These are phyloP conservation scores for Leptographium flavum DNA, from an alignment of 2,329 filamentous ascomycete species.

Conservation along the genomic window DNA sequence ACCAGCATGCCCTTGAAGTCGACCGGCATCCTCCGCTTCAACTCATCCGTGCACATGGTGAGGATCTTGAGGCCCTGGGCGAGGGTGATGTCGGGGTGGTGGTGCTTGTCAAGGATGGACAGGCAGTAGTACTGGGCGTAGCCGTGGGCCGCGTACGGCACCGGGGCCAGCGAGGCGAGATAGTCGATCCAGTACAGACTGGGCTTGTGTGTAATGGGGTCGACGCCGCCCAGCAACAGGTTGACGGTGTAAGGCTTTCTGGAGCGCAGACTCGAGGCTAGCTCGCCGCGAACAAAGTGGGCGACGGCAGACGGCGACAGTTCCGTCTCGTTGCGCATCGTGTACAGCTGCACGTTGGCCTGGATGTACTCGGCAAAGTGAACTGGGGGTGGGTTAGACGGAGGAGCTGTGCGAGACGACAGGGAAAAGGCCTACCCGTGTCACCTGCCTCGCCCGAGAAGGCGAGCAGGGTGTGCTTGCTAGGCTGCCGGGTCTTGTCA, in stretches of 20 bases:
- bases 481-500: conserved; percentile 89
- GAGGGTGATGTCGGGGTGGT: conserved; percentile 83
- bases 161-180: conserved; percentile 70
- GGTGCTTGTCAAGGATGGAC: conserved; percentile 95
- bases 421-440: conserved; percentile 43
- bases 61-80: conserved; percentile 86
- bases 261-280: conserved; percentile 80
- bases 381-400: conserved; percentile 38
- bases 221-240: conserved; percentile 83
- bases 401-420: background rate
- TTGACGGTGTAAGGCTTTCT: conserved; percentile 95
- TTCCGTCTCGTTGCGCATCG: conserved; percentile 92
- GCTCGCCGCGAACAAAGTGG: conserved; percentile 85
- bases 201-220: conserved; percentile 82
- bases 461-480: conserved; percentile 88
- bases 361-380: conserved; percentile 99
- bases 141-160: conserved; percentile 93
- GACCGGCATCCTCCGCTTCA: conserved; percentile 91
- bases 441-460: conserved; percentile 95
- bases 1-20: conserved; percentile 97
- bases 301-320: conserved; percentile 80
- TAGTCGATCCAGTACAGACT: conserved; percentile 96
- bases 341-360: conserved; percentile 95
- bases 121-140: conserved; percentile 99
- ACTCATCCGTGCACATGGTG: conserved; percentile 88